Evolutionary conservation across 2,329 filamentous ascomycete genomes (phyloP), one percentile per base, ranked within the genome.

Genomic region (Hypomyces perniciosus): DNA sequence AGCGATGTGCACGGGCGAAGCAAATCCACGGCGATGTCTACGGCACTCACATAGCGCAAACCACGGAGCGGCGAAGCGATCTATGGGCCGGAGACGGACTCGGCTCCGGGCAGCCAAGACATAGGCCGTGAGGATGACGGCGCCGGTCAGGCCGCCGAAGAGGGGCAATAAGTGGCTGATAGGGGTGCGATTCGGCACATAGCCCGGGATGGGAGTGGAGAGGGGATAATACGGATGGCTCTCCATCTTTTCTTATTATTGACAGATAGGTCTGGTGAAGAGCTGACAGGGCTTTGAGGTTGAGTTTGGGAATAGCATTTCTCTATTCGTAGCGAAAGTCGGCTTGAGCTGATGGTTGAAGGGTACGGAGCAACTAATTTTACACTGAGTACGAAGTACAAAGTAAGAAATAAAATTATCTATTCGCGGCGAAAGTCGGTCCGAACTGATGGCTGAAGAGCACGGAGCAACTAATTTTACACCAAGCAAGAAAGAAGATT

Each of bases 211-310:
- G 10, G 54, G 51, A 12, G 71, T 69, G 40, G 66, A 64, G 3
- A 61, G 61, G 0, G 79, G 79, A 56, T 73, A 74, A 56, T 81
- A 82, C 1, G 79, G 78, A 56, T 81, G 77, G 43, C 47, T 8
- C 26, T 50, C 47, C 48, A 51, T 53, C 31, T 42, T 31, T 41
- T 44, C 27, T 39, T 13, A 10, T 35, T 35, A n/a, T 20, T 29
- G 20, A 40, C 12, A 26, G 35, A 31, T 5, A 9, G 7, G 2
- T 33, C 20, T 27, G n/a, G 34, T 35, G 12, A 4, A 12, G 8
- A 27, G 8, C 13, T 20, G 10, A 33, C 10, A 13, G 9, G 29
- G 13, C 12, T 29, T 45, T 45, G 13, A 31, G 20, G 41, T 43
- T 43, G 33, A 12, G 33, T n/a, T n/a, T n/a, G n/a, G n/a, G 2